phyloP scores from a whole-genome alignment of 495 filamentous ascomycete genomes.

The Patellaria atrata region DNA sequence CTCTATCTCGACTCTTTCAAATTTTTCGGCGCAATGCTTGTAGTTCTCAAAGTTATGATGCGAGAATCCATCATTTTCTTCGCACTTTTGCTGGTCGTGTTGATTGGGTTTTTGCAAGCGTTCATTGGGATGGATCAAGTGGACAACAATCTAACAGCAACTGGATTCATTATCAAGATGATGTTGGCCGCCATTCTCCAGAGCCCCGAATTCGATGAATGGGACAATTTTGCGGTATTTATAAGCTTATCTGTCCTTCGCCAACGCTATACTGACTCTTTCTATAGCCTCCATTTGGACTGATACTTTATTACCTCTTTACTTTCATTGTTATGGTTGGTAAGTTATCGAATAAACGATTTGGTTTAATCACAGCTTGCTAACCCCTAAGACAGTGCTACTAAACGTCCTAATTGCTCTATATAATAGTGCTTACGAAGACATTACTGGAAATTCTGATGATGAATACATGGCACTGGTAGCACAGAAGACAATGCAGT shows the following conservation, averaged over 20 bases:
- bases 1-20: slow-evolving; percentile 84
- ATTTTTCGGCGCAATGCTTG: slow-evolving; percentile 96
- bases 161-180: slow-evolving; percentile 62
- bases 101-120: slow-evolving; percentile 84
- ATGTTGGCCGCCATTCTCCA: slow-evolving; percentile 89
- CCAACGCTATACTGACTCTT: slow-evolving; percentile 1
- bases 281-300: slow-evolving; percentile 20
- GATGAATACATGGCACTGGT: slow-evolving; percentile 84
- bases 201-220: slow-evolving; percentile 78
- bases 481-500: slow-evolving; percentile 82
- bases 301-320: slow-evolving; percentile 61
- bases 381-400: slow-evolving; percentile 35
- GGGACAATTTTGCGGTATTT: slow-evolving; percentile 50
- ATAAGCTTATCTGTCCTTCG: background rate
- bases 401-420: slow-evolving; percentile 91
- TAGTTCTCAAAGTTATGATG: slow-evolving; percentile 98
- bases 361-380: background rate
- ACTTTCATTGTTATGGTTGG: slow-evolving; percentile 90
- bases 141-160: slow-evolving; percentile 47
- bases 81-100: slow-evolving; percentile 70
- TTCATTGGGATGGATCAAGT: slow-evolving; percentile 88
- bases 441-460: slow-evolving; percentile 85
- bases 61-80: slow-evolving; percentile 97
- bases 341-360: slow-evolving; percentile 16
- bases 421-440: slow-evolving; percentile 91